Percentiles rank a stretch among this genome's conserved stretches.
These are phyloP conservation scores for Calocera viscosa DNA, from an alignment of 768 basidiomycete genomes.

Conservation along the genomic window DNA sequence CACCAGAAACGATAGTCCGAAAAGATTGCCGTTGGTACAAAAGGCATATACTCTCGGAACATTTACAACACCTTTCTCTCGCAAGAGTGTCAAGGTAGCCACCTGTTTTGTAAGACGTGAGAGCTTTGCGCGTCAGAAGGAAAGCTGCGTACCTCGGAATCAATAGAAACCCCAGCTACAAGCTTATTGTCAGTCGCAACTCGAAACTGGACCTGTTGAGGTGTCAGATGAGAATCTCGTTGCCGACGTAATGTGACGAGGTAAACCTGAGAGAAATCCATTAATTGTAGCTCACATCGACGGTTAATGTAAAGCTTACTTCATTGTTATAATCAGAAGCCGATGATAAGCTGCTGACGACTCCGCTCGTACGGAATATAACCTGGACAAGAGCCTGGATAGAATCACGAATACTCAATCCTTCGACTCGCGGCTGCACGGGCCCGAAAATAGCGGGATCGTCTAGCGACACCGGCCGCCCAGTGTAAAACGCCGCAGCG, in stretches of 20 bases:
- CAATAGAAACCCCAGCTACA: not conserved
- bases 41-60: not conserved
- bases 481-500: not conserved
- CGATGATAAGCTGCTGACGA: not conserved
- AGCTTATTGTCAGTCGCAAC: not conserved
- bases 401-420: not conserved
- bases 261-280: not conserved
- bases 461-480: not conserved
- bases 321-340: not conserved
- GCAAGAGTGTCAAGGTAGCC: not conserved
- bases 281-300: not conserved
- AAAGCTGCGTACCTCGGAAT: not conserved
- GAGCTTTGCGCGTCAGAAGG: not conserved
- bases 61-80: not conserved
- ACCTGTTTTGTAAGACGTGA: not conserved
- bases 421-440: not conserved
- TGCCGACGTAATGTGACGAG: not conserved
- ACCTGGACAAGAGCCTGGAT: conserved; percentile 1
- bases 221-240: not conserved
- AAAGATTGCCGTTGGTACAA: not conserved
- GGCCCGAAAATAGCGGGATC: not conserved
- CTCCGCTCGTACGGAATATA: not conserved
- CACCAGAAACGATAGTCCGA: conserved; percentile 2
- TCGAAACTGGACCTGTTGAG: not conserved
- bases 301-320: not conserved